These are phyloP conservation scores for Cryptosporidium parvum DNA, from an alignment of 169 alveolate genomes.

Conservation along the genomic window DNA sequence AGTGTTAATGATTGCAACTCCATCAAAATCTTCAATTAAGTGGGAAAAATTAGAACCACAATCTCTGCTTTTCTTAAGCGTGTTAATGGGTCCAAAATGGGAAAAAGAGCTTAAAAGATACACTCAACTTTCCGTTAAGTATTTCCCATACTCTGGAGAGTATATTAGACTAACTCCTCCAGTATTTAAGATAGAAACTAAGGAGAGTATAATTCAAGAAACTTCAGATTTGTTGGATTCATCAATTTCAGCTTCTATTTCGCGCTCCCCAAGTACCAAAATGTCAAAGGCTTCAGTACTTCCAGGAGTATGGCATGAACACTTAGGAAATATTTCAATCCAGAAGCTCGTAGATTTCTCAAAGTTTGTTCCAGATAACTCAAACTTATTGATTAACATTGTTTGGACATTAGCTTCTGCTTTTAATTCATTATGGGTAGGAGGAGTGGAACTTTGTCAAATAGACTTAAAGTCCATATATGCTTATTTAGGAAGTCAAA, in stretches of 20 bases:
- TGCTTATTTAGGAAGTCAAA: constrained; percentile 35
- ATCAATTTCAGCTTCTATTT: background rate
- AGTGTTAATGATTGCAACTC: constrained; percentile 2
- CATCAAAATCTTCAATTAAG: background rate
- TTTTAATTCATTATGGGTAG: constrained; percentile 50
- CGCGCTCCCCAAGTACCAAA: background rate
- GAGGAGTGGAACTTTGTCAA: constrained; percentile 51
- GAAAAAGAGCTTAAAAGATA: background rate
- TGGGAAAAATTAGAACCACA: constrained; percentile 26
- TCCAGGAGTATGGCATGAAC: constrained; percentile 68
- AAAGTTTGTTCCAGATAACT: constrained; percentile 41
- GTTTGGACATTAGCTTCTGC: constrained; percentile 49
- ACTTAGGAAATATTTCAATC: constrained; percentile 37
- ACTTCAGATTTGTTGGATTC: background rate
- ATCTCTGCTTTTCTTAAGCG: constrained; percentile 21
- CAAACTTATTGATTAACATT: constrained; percentile 21
- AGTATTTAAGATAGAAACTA: constrained; percentile 9
- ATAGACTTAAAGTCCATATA: constrained; percentile 15
- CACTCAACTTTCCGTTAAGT: constrained; percentile 9
- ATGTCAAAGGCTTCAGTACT: background rate
- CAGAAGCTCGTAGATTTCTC: constrained; percentile 15
- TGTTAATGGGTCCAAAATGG: constrained; percentile 30
- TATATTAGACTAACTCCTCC: constrained; percentile 65
- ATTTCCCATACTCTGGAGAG: constrained; percentile 65
- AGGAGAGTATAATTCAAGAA: background rate